Conservation (phyloP, 306 rosid genomes). For the Alnus glutinosa region DNA sequence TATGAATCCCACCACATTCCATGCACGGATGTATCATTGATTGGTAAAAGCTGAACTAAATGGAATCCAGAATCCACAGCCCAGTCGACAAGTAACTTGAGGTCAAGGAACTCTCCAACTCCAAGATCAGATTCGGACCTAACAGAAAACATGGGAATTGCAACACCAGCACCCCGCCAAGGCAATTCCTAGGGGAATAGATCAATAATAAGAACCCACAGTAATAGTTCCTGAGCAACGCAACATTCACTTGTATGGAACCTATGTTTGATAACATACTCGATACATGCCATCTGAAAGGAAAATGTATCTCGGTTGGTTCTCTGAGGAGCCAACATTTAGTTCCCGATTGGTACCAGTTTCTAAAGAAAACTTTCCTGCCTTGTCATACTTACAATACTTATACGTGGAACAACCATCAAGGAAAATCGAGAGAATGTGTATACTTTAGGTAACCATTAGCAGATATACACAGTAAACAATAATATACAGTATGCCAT, state of each 20-base stretch:
- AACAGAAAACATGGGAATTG: constrained; percentile 92
- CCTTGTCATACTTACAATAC: constrained; percentile 68
- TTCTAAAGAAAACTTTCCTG: constrained; percentile 66
- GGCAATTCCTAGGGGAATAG: constrained; percentile 62
- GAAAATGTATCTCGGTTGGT: constrained; percentile 57
- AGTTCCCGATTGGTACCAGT: constrained; percentile 72
- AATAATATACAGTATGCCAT: constrained; percentile 1
- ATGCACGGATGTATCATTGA: constrained; percentile 94
- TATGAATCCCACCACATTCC: constrained; percentile 99
- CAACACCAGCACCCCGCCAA: constrained; percentile 97
- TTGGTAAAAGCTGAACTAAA: constrained; percentile 93
- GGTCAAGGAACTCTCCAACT: constrained; percentile 98
- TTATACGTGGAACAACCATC: constrained; percentile 64
- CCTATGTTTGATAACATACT: constrained; percentile 41
- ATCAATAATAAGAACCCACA: constrained; percentile 22
- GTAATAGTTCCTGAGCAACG: constrained; percentile 9
- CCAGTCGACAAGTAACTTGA: constrained; percentile 90
- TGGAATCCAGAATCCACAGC: constrained; percentile 88
- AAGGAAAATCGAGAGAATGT: constrained; percentile 46
- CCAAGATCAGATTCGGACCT: constrained; percentile 90
- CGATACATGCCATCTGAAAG: constrained; percentile 91
- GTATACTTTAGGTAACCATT: constrained; percentile 7
- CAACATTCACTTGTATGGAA: constrained; percentile 16
- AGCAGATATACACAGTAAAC: constrained; percentile 17
- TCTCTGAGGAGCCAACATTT: constrained; percentile 45